Evolutionary conservation across 2,329 filamentous ascomycete genomes (phyloP).

Genomic region (Aspergillus fructus): DNA sequence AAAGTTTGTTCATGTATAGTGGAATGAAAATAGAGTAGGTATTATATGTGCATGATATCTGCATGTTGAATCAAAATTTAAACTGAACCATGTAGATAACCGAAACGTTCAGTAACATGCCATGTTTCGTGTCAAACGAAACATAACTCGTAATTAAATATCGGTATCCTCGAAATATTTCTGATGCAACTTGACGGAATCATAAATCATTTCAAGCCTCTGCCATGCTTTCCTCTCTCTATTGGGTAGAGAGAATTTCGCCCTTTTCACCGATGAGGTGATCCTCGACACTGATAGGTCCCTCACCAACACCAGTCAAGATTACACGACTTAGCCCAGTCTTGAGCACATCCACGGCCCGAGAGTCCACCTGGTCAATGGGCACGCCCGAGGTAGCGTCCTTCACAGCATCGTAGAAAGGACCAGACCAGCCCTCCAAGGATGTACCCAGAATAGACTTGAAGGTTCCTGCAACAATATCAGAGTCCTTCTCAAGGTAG

Average conservation of each 20-base stretch:
- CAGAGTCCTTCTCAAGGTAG: slow-evolving; percentile 78
- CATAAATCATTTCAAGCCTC: slow-evolving; percentile 3
- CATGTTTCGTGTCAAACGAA: slow-evolving; percentile 9
- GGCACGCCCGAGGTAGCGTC: slow-evolving; percentile 52
- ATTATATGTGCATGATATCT: background rate
- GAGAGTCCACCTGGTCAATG: slow-evolving; percentile 58
- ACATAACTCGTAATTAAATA: background rate
- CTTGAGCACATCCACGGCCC: slow-evolving; percentile 64
- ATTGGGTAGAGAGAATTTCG: slow-evolving; percentile 37
- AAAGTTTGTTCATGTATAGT: slow-evolving; percentile 4
- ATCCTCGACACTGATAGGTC: slow-evolving; percentile 76
- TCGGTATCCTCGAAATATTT: background rate
- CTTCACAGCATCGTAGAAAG: slow-evolving; percentile 56
- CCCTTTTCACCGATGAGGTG: slow-evolving; percentile 71
- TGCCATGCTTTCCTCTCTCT: background rate
- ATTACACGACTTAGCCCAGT: slow-evolving; percentile 87
- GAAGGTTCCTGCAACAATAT: slow-evolving; percentile 73
- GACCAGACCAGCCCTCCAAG: slow-evolving; percentile 55
- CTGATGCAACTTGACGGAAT: slow-evolving; percentile 2
- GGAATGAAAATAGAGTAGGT: background rate
- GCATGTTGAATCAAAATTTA: background rate
- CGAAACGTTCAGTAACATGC: slow-evolving; percentile 6
- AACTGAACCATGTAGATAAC: slow-evolving; percentile 2
- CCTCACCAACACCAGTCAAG: slow-evolving; percentile 85
- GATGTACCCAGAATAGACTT: slow-evolving; percentile 69